A percentile compares a stretch with the other conserved stretches of the same genome.
Conservation (phyloP, 371 early-diverging fungal species). For the Choanephora cucurbitarum region DNA sequence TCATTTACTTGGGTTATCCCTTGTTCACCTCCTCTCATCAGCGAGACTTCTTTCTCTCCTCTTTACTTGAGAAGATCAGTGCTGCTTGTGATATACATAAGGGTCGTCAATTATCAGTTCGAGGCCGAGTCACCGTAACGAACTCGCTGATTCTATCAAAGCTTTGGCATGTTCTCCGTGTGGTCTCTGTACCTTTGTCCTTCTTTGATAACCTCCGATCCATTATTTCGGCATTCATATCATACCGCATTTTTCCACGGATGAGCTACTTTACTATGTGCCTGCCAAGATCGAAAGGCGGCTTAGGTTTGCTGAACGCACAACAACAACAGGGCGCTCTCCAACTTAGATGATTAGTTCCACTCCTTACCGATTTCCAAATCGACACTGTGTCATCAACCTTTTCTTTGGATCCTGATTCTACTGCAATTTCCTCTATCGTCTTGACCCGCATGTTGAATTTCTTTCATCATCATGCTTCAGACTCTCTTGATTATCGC, state of each 20-base stretch:
- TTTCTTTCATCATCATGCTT: too few relatives aligned
- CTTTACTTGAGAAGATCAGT: constrained; percentile 9
- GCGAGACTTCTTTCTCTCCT: constrained; percentile 7
- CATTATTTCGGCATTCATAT: constrained; percentile 1
- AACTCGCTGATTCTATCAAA: constrained; percentile 24
- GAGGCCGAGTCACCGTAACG: constrained; percentile 15
- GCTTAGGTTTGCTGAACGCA: constrained; percentile 7
- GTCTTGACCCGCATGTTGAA: background rate
- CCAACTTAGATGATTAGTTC: background rate
- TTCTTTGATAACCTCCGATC: constrained; percentile 1
- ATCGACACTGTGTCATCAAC: too few relatives aligned
- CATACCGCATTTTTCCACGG: constrained; percentile 6
- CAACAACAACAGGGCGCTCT: background rate
- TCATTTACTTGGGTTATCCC: constrained; percentile 21
- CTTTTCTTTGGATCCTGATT: background rate
- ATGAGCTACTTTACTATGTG: background rate
- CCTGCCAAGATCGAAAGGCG: too few relatives aligned
- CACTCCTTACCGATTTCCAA: too few relatives aligned
- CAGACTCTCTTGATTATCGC: too few relatives aligned
- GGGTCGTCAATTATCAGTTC: constrained; percentile 14
- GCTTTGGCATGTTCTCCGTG: too few relatives aligned
- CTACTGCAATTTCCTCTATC: background rate
- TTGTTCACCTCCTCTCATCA: constrained; percentile 8
- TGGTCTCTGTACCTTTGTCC: background rate
- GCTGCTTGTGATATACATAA: constrained; percentile 1